Conservation (phyloP, 371 early-diverging fungal genomes). For the Haplosporangium sp. region DNA sequence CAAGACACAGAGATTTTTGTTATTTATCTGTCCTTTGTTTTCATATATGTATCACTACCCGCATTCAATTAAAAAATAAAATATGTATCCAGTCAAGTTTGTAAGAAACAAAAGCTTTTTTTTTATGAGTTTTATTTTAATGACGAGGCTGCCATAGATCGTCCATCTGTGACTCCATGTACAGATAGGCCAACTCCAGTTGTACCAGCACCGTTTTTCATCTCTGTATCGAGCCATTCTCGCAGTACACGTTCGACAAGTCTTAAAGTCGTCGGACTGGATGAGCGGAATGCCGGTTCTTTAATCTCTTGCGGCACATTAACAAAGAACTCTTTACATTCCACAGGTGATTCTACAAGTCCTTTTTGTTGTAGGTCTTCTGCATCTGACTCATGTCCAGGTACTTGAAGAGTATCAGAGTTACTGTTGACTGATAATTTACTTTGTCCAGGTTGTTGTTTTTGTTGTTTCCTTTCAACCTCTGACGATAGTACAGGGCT, state of each 20-base stretch:
- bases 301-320: background rate
- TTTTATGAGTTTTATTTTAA: background rate
- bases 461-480: conserved; percentile 1
- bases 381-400: conserved; percentile 17
- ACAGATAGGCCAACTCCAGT: conserved; percentile 33
- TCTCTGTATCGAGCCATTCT: conserved; percentile 60
- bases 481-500: conserved; percentile 25
- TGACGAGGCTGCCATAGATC: background rate
- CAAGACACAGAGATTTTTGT: background rate
- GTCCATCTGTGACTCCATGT: conserved; percentile 31
- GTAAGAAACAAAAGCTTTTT: background rate
- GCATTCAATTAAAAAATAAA: too few relatives aligned
- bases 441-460: background rate
- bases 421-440: conserved; percentile 18
- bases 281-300: conserved; percentile 15
- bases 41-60: background rate
- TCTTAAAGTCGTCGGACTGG: conserved; percentile 45
- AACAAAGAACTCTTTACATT: background rate
- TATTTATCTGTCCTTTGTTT: background rate
- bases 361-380: background rate
- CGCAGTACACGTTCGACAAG: conserved; percentile 62
- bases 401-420: conserved; percentile 22
- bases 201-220: conserved; percentile 36
- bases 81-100: background rate
- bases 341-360: background rate